Conservation (phyloP, 306 rosid genomes). For the Glycine latifolia region DNA sequence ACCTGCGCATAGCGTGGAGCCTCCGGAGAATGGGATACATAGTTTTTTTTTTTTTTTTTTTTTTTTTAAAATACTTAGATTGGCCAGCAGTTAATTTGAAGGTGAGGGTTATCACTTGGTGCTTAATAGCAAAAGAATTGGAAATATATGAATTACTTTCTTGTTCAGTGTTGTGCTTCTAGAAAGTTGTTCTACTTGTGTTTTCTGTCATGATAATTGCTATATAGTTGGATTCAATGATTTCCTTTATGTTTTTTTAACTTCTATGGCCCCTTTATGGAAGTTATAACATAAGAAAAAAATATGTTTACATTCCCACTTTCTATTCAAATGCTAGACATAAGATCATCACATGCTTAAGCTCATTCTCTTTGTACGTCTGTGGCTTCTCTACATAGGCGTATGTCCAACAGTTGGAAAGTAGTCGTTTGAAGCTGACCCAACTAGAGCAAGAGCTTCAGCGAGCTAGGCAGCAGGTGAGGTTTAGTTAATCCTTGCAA, state of each 20-base stretch:
- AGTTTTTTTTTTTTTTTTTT: too few species aligned
- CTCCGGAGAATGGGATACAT: too few species aligned
- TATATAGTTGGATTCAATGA: slow-evolving; percentile 23
- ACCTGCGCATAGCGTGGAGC: too few species aligned
- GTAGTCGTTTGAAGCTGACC: slow-evolving; percentile 94
- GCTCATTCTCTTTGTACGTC: slow-evolving; percentile 25
- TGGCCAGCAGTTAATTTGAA: too few species aligned
- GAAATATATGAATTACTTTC: slow-evolving; percentile 16
- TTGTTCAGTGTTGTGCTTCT: slow-evolving; percentile 16
- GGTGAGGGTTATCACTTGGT: neutral
- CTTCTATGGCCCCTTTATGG: neutral
- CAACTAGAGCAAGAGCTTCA: slow-evolving; percentile 99
- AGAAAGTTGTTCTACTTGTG: neutral
- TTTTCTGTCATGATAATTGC: slow-evolving; percentile 3
- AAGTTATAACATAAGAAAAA: slow-evolving; percentile 14
- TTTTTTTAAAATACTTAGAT: too few species aligned
- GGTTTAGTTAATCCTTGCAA: slow-evolving; percentile 30
- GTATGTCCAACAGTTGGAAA: slow-evolving; percentile 95
- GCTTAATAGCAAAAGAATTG: slow-evolving; percentile 1
- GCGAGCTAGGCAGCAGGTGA: slow-evolving; percentile 96
- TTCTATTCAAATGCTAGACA: slow-evolving; percentile 34
- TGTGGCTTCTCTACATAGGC: slow-evolving; percentile 61
- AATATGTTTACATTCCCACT: slow-evolving; percentile 27
- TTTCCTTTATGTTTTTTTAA: slow-evolving; percentile 13
- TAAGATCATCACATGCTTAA: neutral